Percentiles rank a stretch among this genome's conserved stretches.
phyloP scores from a whole-genome alignment of 768 basidiomycete species.

The Harrya chromipes region DNA sequence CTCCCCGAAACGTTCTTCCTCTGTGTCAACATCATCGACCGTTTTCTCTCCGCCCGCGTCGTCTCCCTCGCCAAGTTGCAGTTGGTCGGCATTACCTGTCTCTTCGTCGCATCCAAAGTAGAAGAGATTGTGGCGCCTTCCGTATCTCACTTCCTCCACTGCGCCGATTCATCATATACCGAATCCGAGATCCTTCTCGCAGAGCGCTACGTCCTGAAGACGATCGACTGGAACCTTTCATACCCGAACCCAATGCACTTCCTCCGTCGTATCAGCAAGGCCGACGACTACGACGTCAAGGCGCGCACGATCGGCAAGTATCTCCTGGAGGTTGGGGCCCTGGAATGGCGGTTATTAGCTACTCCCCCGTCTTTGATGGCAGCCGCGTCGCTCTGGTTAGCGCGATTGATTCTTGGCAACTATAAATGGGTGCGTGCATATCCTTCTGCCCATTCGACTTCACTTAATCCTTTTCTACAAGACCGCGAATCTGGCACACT shows the following conservation, averaged over 20 bases:
- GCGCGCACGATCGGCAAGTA: constrained; percentile 89
- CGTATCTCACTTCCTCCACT: constrained; percentile 72
- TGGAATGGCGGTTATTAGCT: constrained; percentile 77
- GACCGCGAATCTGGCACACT: constrained; percentile 85
- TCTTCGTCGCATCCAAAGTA: constrained; percentile 88
- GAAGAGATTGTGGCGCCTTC: constrained; percentile 92
- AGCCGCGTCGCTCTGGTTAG: constrained; percentile 85
- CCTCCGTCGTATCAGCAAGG: constrained; percentile 87
- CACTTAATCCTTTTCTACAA: constrained; percentile 31
- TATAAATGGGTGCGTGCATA: constrained; percentile 75
- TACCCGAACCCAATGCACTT: constrained; percentile 90
- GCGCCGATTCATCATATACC: constrained; percentile 74
- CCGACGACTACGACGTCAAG: constrained; percentile 85
- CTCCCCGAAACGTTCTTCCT: constrained; percentile 91
- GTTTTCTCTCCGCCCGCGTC: constrained; percentile 65
- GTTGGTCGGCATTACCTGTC: constrained; percentile 83
- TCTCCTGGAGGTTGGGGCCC: constrained; percentile 78
- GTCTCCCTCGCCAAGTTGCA: constrained; percentile 85
- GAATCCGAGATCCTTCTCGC: constrained; percentile 84
- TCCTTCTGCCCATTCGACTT: background rate
- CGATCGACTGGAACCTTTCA: constrained; percentile 80
- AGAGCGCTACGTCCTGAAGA: constrained; percentile 84
- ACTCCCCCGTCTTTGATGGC: constrained; percentile 77
- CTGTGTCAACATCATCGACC: constrained; percentile 80
- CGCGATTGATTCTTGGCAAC: constrained; percentile 71